Evolutionary conservation across 1,284 basidiomycete species (phyloP).

Genomic region (Trichosporon asahii): DNA sequence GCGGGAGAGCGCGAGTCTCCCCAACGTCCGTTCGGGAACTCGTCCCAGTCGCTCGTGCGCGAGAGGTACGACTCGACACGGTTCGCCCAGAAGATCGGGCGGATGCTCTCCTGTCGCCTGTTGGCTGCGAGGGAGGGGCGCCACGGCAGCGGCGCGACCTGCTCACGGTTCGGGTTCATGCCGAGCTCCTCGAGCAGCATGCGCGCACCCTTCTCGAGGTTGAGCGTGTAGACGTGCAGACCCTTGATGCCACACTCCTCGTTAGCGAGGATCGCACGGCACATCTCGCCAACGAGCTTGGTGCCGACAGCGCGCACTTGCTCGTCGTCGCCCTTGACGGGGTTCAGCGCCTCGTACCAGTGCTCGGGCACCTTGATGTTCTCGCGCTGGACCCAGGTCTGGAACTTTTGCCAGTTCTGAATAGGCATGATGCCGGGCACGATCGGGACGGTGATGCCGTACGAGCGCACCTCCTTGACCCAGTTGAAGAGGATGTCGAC

Average conservation of each 20-base stretch:
- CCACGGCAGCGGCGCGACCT: slow-evolving; percentile 86
- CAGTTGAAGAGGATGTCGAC: slow-evolving; percentile 77
- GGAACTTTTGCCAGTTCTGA: slow-evolving; percentile 96
- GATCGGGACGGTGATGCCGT: slow-evolving; percentile 89
- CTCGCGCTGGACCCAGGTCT: slow-evolving; percentile 84
- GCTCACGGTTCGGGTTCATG: slow-evolving; percentile 77
- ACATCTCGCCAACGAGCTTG: slow-evolving; percentile 84
- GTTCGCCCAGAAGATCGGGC: slow-evolving; percentile 87
- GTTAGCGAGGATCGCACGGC: slow-evolving; percentile 66
- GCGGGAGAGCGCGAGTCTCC: slow-evolving; percentile 96
- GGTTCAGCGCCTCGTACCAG: slow-evolving; percentile 78
- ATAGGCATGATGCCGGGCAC: slow-evolving; percentile 91
- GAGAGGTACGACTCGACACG: slow-evolving; percentile 85
- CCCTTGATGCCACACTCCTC: slow-evolving; percentile 76
- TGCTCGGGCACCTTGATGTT: slow-evolving; percentile 76
- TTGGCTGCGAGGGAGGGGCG: slow-evolving; percentile 87
- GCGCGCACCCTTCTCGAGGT: slow-evolving; percentile 90
- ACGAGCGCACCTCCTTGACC: slow-evolving; percentile 76
- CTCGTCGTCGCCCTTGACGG: slow-evolving; percentile 86
- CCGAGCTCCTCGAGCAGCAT: slow-evolving; percentile 85
- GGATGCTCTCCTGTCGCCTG: slow-evolving; percentile 79
- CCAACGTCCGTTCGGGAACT: slow-evolving; percentile 98
- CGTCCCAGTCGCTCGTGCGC: slow-evolving; percentile 92
- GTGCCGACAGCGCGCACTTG: slow-evolving; percentile 84
- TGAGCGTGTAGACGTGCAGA: slow-evolving; percentile 97